Base-by-base conservation (phyloP, 441 rosid genomes). In the Adansonia rubrostipa region DNA sequence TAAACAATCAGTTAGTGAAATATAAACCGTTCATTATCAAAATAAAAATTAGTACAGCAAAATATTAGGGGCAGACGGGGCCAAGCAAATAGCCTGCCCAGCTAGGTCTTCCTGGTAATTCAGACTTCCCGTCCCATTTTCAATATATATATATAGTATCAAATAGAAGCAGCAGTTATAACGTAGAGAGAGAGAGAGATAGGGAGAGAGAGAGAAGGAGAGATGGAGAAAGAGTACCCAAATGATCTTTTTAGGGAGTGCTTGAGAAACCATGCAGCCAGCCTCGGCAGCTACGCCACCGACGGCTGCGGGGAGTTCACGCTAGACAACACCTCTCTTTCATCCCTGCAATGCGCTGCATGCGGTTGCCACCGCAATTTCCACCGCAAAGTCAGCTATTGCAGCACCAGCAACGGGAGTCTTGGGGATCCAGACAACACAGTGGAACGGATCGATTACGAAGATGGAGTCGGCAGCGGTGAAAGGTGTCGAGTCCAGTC, bases 311-410 rank as follows among this genome's bases (percentile, higher is more conserved):
- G 96, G 22, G 95, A 93, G 87, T 93, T 89, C 86, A 92, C 90
- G 28, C 77, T 63, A 0, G 86, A 80, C 44, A 77, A 81, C 9
- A 10, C 87, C 15, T 80, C 81, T 56, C 84, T 84, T 0, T 71
- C 79, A 14, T 64, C 84, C 36, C 89, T 90, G 80, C 89, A 87
- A 0, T 93, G 98, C 68, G 92, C 89, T 3, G 98, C 98, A 28
- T 93, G 97, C 44, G 97, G 95, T 58, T 93, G 98, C 87, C 98
- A 93, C 90, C 93, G 97, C 74, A 93, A 90, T 75, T 93, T 93
- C 89, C 98, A 93, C 87, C 90, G 97, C 61, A 91, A 86, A 78
- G 85, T 88, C 74, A 80, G 75, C 33, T 69, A 80, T 22, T 66
- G 68, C 83, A 78, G 73, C 66, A 83, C 73, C 70, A 83, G 51